Base-by-base conservation (phyloP, 2,329 filamentous ascomycete genomes). In the Fusarium kyushuense region DNA sequence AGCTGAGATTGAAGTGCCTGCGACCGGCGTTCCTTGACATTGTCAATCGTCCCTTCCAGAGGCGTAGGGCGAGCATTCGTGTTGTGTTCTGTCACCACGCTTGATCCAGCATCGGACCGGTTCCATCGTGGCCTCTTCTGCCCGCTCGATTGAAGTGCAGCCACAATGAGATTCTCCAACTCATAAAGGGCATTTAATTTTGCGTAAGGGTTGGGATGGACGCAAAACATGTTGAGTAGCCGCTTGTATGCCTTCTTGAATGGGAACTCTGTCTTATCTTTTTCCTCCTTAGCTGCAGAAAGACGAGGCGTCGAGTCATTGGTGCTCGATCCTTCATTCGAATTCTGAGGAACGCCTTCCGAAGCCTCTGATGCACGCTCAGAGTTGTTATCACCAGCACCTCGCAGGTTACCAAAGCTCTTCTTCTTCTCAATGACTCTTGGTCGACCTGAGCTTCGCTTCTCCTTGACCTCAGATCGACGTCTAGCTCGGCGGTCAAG, bases 141-240 rank as follows among this genome's bases (percentile, higher is more conserved):
- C 13, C 76, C 74, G 40, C 64, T 79, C 4, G 77, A 76, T 27
- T 76, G 63, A 32, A 95, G 80, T 0, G 91, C 95, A 2, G 92
- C 92, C 27, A 92, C 83, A 58, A 97, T 92, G 45, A 99, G 85
- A 41, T 91, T 88, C 74, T 96, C 90, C 7, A 99, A 84, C 76
- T 97, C 93, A 63, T 91, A 89, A 6, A 98, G 83, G 1, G 92
- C 91, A 68, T 91, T 90, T 14, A 99, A 85, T 79, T 99, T 99
- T 23, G 88, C 86, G 70, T 92, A 92, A 0, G 96, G 96, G 75
- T 96, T 97, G 0, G 93, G 92, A 69, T 96, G 92, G 6, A 94
- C 92, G 41, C 92, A 93, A 71, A 99, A 97, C 81, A 93, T 94
- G 67, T 89, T 89, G 32, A 98, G 83, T 2, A 98, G 84, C 14